A percentile compares a stretch with the other conserved stretches of the same genome.
These are phyloP conservation scores for Agaricales sp. DNA, from an alignment of 1,284 basidiomycete genomes.

Conservation along the genomic window DNA sequence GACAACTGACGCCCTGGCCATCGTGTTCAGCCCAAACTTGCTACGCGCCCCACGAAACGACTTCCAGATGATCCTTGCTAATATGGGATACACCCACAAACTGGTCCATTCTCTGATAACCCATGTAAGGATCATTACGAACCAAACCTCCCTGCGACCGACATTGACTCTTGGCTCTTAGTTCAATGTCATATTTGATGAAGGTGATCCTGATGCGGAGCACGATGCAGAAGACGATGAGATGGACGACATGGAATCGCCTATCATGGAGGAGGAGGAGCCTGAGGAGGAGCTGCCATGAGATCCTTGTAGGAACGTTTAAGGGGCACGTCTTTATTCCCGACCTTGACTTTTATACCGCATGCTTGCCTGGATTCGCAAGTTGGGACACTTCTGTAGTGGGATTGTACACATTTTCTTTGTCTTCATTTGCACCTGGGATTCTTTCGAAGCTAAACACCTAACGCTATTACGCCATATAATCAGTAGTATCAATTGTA, in stretches of 20 bases:
- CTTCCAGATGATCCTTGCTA: conserved; percentile 62
- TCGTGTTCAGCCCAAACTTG: conserved; percentile 76
- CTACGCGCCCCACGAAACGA: conserved; percentile 62
- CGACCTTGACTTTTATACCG: not conserved
- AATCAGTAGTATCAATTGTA: not conserved
- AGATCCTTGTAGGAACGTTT: not conserved
- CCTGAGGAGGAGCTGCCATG: not conserved
- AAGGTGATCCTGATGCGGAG: conserved; percentile 31
- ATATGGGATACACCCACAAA: conserved; percentile 68
- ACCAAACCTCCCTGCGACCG: not conserved
- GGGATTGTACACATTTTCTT: not conserved
- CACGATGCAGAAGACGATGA: conserved; percentile 31
- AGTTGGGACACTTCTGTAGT: not conserved
- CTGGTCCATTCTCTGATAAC: conserved; percentile 71
- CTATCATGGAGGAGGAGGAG: conserved; percentile 13
- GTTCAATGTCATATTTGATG: conserved; percentile 42
- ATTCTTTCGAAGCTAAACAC: not conserved
- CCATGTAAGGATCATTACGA: conserved; percentile 35
- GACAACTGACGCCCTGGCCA: conserved; percentile 73
- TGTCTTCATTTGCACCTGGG: not conserved
- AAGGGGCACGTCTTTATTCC: not conserved
- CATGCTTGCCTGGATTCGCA: not conserved
- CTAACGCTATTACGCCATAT: too few species aligned
- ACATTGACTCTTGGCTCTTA: conserved; percentile 11
- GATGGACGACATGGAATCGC: conserved; percentile 27